phyloP scores from a whole-genome alignment of 2,329 filamentous ascomycete genomes.

The Stagonosporopsis cucurbitacearum region DNA sequence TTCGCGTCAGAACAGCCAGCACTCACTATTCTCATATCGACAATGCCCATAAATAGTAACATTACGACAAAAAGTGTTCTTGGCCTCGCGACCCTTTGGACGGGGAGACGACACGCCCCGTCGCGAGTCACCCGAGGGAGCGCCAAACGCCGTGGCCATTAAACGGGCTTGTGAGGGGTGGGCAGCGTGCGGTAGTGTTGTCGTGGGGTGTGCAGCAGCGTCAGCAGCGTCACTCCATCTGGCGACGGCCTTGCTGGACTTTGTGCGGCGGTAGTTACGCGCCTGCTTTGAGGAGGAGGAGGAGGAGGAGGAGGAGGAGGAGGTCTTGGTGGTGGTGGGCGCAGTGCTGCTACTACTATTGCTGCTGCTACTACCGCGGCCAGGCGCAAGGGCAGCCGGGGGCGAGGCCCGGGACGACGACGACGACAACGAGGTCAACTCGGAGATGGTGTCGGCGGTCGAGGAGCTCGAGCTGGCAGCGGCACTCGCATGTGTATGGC shows the following conservation, averaged over 20 bases:
- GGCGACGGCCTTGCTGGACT: slow-evolving; percentile 31
- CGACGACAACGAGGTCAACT: slow-evolving; percentile 36
- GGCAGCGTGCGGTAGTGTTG: slow-evolving; percentile 19
- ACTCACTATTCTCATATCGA: slow-evolving; percentile 80
- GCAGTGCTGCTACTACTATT: slow-evolving; percentile 7
- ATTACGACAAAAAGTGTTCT: slow-evolving; percentile 90
- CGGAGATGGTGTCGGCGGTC: slow-evolving; percentile 32
- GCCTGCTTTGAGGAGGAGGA: slow-evolving; percentile 25
- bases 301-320: no score
- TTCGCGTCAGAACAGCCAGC: not conserved
- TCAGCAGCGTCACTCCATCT: slow-evolving; percentile 39
- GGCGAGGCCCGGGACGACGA: slow-evolving; percentile 39
- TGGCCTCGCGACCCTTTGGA: slow-evolving; percentile 62
- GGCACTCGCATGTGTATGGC: slow-evolving; percentile 38
- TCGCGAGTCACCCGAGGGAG: slow-evolving; percentile 49
- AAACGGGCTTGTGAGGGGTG: slow-evolving; percentile 22
- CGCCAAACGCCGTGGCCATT: slow-evolving; percentile 48
- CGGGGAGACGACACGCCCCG: slow-evolving; percentile 52
- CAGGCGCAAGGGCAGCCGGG: slow-evolving; percentile 32
- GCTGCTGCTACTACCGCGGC: slow-evolving; percentile 12
- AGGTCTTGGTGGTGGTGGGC: not conserved
- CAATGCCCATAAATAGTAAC: slow-evolving; percentile 93
- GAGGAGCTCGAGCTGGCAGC: slow-evolving; percentile 36
- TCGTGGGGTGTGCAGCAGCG: slow-evolving; percentile 18
- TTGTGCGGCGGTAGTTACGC: slow-evolving; percentile 36